These are phyloP conservation scores for Xylariaceae sp. DNA, from an alignment of 2,329 filamentous ascomycete species.

Conservation along the genomic window DNA sequence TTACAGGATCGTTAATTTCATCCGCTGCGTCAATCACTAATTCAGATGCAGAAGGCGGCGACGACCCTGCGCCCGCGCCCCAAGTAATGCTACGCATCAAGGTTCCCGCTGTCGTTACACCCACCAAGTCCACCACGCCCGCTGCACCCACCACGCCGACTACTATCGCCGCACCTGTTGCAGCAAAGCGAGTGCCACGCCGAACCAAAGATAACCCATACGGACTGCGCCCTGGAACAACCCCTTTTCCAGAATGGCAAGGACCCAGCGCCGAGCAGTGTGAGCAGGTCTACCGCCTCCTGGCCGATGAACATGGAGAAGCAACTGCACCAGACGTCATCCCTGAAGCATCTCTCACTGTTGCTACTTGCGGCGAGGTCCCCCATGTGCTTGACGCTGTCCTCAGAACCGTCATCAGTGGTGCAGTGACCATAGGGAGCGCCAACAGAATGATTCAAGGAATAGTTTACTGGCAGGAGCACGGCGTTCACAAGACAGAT, in stretches of 20 bases:
- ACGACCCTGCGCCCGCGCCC: too few relatives aligned
- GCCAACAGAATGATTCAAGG: conserved; percentile 65
- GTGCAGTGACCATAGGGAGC: conserved; percentile 46
- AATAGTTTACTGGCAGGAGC: conserved; percentile 42
- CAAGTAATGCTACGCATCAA: too few relatives aligned
- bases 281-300: conserved; percentile 63
- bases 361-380: conserved; percentile 65
- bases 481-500: too few relatives aligned
- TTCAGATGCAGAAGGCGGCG: too few relatives aligned
- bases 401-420: conserved; percentile 52
- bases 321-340: conserved; percentile 60
- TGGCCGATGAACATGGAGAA: conserved; percentile 64
- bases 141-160: background rate
- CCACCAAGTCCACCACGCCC: background rate
- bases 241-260: conserved; percentile 66
- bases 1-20: background rate
- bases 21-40: background rate
- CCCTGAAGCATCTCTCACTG: conserved; percentile 65
- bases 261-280: conserved; percentile 68
- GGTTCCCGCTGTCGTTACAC: too few relatives aligned
- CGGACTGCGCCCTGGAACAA: conserved; percentile 51
- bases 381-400: conserved; percentile 54
- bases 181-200: conserved; percentile 22
- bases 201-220: conserved; percentile 43
- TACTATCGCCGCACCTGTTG: conserved; percentile 7